Evolutionary conservation across 148 eudicot species (phyloP), one percentile per base, ranked within the genome.

Genomic region (Polygonum maritimum): DNA sequence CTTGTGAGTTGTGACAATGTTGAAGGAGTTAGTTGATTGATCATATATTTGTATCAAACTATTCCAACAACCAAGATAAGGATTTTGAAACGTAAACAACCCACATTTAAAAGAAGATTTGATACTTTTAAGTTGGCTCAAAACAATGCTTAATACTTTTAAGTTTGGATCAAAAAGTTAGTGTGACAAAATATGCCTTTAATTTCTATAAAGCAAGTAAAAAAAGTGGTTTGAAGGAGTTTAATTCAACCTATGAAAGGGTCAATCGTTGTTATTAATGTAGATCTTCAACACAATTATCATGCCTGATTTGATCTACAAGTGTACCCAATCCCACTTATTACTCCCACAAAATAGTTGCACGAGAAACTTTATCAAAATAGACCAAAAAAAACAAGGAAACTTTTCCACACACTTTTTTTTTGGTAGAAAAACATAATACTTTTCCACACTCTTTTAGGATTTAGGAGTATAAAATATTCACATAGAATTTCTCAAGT

Each of bases 341-440:
- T 67, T 67, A 67, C 71, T 67, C 71, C 71, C 41, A 67, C 71
- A 36, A 67, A 67, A 67, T 11, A 67, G 71, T 36, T 67, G 18
- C 19, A 4, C 16, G 19, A 67, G 38, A 38, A 60, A 60, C 11
- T 7, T 57, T 22, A 3, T n/a, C 26, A 21, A 26, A 26, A 54
- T 54, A 6, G 22, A 54, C 26, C 69, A 62, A 62, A 62, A 62
- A 7, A 19, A 63, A 26, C 7, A 19, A 63, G 15, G 7, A 62
- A 11, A 8, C 13, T 33, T 10, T 60, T 22, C 7, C 33, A 1
- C 65, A 7, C 33, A 21, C 8, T 19, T 22, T 54, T 18, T n/a
- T n/a, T n/a, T n/a, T n/a, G n/a, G n/a, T n/a, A n/a, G n/a, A n/a
- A n/a, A n/a, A n/a, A n/a, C n/a, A n/a, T n/a, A n/a, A n/a, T n/a